These are phyloP conservation scores for Tetrahymena thermophila DNA, from an alignment of 73 alveolate species.

Conservation along the genomic window DNA sequence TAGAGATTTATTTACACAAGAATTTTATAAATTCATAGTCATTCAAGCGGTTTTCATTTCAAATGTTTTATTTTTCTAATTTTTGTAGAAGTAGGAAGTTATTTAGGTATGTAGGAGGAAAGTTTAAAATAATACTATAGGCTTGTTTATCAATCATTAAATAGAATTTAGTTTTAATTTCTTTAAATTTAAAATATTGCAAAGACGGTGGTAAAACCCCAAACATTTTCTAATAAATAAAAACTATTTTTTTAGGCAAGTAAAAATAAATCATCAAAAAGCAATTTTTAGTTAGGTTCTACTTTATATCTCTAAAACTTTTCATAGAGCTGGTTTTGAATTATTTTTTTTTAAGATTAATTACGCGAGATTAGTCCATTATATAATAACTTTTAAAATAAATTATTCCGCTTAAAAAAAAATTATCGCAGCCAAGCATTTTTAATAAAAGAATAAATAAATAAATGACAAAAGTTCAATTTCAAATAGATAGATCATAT, in stretches of 20 bases:
- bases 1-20: not conserved
- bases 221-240: too few species aligned
- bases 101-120: too few species aligned
- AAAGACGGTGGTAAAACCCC: not conserved
- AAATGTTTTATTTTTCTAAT: too few species aligned
- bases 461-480: not conserved
- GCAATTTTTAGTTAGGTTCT: not conserved
- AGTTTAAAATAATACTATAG: too few species aligned
- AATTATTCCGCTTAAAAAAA: not conserved
- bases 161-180: too few species aligned
- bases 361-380: not conserved
- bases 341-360: not conserved
- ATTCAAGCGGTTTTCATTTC: not conserved
- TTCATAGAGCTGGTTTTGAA: not conserved
- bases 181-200: too few species aligned
- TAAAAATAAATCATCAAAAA: too few species aligned
- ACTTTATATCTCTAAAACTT: not conserved
- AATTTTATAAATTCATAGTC: not conserved
- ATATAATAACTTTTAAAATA: too few species aligned
- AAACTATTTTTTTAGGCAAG: not conserved
- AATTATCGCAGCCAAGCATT: not conserved
- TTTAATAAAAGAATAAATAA: not conserved
- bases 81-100: not conserved
- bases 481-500: not conserved
- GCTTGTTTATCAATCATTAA: not conserved